A percentile compares a stretch with the other conserved stretches of the same genome.
Conservation (phyloP, 306 rosid species). For the Chamaecrista fasciculata region DNA sequence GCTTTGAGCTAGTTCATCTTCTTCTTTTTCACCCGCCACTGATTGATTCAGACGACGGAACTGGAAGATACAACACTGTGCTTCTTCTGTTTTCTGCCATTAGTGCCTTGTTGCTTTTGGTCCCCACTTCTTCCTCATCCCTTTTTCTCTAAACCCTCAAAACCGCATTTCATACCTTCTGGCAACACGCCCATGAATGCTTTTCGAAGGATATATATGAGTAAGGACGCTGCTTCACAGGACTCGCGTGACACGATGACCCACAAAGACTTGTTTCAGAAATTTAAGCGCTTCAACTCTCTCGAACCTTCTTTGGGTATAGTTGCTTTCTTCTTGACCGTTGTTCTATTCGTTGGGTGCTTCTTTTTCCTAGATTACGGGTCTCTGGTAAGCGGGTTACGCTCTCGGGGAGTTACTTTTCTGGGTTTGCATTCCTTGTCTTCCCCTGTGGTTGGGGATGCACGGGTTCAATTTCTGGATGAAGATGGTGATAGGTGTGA, state of each 20-base stretch:
- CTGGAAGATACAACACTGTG: background rate
- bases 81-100: slow-evolving; percentile 4
- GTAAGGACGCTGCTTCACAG: slow-evolving; percentile 33
- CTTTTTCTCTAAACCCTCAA: background rate
- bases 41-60: background rate
- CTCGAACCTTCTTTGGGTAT: slow-evolving; percentile 59
- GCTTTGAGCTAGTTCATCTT: background rate
- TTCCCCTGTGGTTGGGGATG: slow-evolving; percentile 16
- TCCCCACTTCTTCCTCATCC: slow-evolving; percentile 16
- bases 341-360: slow-evolving; percentile 46
- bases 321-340: slow-evolving; percentile 46
- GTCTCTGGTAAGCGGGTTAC: slow-evolving; percentile 28
- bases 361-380: slow-evolving; percentile 60
- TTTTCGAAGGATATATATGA: slow-evolving; percentile 28
- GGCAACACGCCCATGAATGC: background rate
- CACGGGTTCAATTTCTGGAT: slow-evolving; percentile 45
- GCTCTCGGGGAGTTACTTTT: slow-evolving; percentile 35
- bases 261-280: slow-evolving; percentile 53
- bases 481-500: slow-evolving; percentile 54
- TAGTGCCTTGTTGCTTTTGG: slow-evolving; percentile 23
- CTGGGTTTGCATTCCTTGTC: slow-evolving; percentile 32
- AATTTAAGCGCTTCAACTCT: slow-evolving; percentile 62
- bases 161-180: slow-evolving; percentile 13
- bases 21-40: background rate
- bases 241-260: slow-evolving; percentile 32